Conservation (phyloP, 2,329 filamentous ascomycete genomes). For the Cladophialophora yegresii region DNA sequence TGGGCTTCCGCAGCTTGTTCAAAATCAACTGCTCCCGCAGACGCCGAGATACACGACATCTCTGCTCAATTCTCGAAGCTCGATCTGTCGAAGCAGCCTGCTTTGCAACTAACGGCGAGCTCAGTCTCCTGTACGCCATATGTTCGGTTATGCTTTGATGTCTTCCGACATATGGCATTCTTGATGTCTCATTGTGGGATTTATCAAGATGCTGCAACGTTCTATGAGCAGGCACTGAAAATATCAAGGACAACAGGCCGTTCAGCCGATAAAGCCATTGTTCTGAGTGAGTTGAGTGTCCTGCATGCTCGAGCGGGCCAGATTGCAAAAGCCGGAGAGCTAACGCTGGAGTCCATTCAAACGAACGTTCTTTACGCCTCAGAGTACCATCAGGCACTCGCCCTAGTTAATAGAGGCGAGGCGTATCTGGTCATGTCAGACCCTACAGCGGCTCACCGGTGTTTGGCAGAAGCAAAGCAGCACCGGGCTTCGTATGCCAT, state of each 20-base stretch:
- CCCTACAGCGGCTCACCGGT: conserved; percentile 8
- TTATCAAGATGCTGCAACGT: conserved; percentile 84
- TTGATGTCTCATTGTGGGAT: conserved; percentile 83
- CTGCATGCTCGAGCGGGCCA: conserved; percentile 28
- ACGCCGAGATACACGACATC: conserved; percentile 43
- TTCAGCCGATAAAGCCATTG: neutral
- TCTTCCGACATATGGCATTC: conserved; percentile 71
- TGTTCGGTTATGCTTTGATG: conserved; percentile 70
- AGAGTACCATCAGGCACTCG: neutral
- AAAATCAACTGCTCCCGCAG: conserved; percentile 3
- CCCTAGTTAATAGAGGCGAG: conserved; percentile 22
- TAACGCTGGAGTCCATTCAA: neutral
- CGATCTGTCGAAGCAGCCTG: conserved; percentile 40
- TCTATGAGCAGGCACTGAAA: conserved; percentile 79
- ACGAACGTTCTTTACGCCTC: neutral
- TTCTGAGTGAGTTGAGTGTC: conserved; percentile 22
- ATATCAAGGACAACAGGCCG: conserved; percentile 57
- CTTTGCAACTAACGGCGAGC: conserved; percentile 40
- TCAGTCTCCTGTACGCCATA: conserved; percentile 78
- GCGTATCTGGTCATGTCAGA: conserved; percentile 18
- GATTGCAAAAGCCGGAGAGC: conserved; percentile 14
- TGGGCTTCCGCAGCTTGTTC: conserved; percentile 36
- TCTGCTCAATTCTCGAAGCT: conserved; percentile 46
- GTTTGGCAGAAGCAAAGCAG: conserved; percentile 14
- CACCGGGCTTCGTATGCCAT: neutral